phyloP scores from a whole-genome alignment of 306 rosid species.

The Myrica gale region DNA sequence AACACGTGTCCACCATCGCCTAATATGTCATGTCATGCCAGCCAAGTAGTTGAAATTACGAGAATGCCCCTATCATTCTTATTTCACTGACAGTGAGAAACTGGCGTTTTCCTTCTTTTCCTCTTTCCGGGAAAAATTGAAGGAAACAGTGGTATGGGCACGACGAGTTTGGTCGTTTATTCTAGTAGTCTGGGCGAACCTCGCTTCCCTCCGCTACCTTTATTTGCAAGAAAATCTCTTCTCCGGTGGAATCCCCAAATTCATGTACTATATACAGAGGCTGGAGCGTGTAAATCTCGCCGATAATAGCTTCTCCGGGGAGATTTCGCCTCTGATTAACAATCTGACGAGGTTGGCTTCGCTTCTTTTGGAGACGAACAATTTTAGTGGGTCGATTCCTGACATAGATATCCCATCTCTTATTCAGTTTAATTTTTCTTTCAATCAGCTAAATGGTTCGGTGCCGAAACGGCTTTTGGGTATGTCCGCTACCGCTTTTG shows the following conservation, averaged over 20 bases:
- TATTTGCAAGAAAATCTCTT: slow-evolving; percentile 59
- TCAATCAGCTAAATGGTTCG: slow-evolving; percentile 55
- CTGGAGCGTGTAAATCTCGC: slow-evolving; percentile 56
- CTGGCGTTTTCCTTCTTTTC: background rate
- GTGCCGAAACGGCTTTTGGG: slow-evolving; percentile 49
- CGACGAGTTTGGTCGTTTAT: background rate
- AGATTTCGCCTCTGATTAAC: slow-evolving; percentile 52
- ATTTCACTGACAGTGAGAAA: background rate
- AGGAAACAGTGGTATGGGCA: background rate
- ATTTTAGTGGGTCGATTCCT: slow-evolving; percentile 61
- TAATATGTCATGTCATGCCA: too few relatives aligned
- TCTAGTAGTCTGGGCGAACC: slow-evolving; percentile 27
- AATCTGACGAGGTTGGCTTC: slow-evolving; percentile 49
- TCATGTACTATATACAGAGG: slow-evolving; percentile 42
- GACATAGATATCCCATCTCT: slow-evolving; percentile 41
- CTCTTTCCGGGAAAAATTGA: background rate
- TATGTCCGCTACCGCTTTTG: slow-evolving; percentile 34
- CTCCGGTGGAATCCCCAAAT: slow-evolving; percentile 61
- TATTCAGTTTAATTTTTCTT: slow-evolving; percentile 63
- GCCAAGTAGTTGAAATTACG: too few relatives aligned
- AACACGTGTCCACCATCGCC: too few relatives aligned
- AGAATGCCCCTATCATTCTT: too few relatives aligned
- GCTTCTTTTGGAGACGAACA: slow-evolving; percentile 52
- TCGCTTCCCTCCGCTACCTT: slow-evolving; percentile 43
- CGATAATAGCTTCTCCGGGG: slow-evolving; percentile 62